phyloP scores from a whole-genome alignment of 257 asterid species.

The Perilla frutescens region DNA sequence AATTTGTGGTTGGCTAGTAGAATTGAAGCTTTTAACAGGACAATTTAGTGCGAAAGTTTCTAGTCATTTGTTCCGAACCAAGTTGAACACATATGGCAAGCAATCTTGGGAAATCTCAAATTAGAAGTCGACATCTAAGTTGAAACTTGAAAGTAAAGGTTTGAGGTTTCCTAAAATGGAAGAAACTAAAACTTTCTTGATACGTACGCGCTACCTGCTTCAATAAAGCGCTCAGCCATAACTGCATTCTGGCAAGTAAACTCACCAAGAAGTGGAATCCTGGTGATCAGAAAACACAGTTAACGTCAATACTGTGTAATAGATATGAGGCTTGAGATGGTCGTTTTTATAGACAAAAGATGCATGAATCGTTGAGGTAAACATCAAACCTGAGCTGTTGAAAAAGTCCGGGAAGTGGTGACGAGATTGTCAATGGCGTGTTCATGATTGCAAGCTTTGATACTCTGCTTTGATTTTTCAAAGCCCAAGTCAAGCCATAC shows the following conservation, averaged over 20 bases:
- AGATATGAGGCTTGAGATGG: constrained; percentile 23
- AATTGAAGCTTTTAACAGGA: background rate
- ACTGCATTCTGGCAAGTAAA: constrained; percentile 94
- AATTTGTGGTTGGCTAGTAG: background rate
- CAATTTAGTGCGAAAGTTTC: constrained; percentile 2
- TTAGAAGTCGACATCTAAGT: constrained; percentile 17
- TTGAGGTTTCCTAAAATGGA: constrained; percentile 19
- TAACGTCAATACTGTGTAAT: constrained; percentile 19
- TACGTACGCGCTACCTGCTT: constrained; percentile 99
- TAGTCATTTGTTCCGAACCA: background rate
- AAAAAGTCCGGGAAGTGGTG: constrained; percentile 95
- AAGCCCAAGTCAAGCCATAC: constrained; percentile 95
- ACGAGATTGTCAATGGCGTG: constrained; percentile 85
- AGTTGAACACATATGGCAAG: background rate
- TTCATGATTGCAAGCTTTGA: constrained; percentile 83
- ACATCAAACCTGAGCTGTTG: constrained; percentile 77
- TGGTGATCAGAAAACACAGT: constrained; percentile 43
- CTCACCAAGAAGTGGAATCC: constrained; percentile 94
- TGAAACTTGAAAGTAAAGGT: background rate
- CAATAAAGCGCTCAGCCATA: constrained; percentile 98
- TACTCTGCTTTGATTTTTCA: constrained; percentile 76
- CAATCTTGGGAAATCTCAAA: constrained; percentile 9
- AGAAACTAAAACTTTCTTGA: constrained; percentile 48
- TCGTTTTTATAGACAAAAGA: constrained; percentile 14
- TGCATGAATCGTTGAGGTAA: background rate